These are phyloP conservation scores for Elongisporangium anandrum DNA, from an alignment of 352 stramenopile species.

Conservation along the genomic window DNA sequence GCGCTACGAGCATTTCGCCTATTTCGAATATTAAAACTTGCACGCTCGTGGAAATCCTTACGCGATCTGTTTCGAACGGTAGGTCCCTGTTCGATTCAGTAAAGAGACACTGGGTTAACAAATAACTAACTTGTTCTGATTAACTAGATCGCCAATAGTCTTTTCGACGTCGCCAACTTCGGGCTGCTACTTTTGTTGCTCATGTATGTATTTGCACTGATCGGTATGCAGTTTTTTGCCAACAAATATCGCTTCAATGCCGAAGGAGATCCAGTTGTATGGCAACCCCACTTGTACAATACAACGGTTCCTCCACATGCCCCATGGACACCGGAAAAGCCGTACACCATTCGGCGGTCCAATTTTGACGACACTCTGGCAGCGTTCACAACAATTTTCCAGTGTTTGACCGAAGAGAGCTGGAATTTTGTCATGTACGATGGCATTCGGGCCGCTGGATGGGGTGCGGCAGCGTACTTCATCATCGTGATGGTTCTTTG, in stretches of 20 bases:
- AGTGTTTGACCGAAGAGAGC: slow-evolving; percentile 86
- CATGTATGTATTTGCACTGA: slow-evolving; percentile 87
- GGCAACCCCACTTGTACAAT: slow-evolving; percentile 36
- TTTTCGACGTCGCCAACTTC: slow-evolving; percentile 86
- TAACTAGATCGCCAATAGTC: slow-evolving; percentile 55
- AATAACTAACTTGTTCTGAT: not conserved
- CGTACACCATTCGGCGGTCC: slow-evolving; percentile 31
- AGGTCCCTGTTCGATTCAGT: too few relatives aligned
- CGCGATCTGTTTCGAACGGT: slow-evolving; percentile 77
- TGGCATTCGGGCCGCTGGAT: slow-evolving; percentile 42
- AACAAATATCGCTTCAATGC: slow-evolving; percentile 81
- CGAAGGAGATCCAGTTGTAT: slow-evolving; percentile 23
- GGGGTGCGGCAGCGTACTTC: slow-evolving; percentile 47
- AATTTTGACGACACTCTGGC: slow-evolving; percentile 61
- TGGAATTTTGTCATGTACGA: slow-evolving; percentile 89
- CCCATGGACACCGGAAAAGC: slow-evolving; percentile 32
- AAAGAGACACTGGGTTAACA: not conserved
- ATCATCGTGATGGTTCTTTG: slow-evolving; percentile 66
- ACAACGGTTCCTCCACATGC: slow-evolving; percentile 31
- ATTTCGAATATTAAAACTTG: slow-evolving; percentile 89
- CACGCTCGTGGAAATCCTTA: slow-evolving; percentile 86
- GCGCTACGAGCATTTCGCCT: slow-evolving; percentile 78
- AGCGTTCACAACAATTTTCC: slow-evolving; percentile 74
- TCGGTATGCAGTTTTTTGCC: slow-evolving; percentile 77
- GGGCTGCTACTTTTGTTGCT: slow-evolving; percentile 82